Evolutionary conservation across 2,329 filamentous ascomycete species (phyloP).

Genomic region (Intubia oerlemansii): DNA sequence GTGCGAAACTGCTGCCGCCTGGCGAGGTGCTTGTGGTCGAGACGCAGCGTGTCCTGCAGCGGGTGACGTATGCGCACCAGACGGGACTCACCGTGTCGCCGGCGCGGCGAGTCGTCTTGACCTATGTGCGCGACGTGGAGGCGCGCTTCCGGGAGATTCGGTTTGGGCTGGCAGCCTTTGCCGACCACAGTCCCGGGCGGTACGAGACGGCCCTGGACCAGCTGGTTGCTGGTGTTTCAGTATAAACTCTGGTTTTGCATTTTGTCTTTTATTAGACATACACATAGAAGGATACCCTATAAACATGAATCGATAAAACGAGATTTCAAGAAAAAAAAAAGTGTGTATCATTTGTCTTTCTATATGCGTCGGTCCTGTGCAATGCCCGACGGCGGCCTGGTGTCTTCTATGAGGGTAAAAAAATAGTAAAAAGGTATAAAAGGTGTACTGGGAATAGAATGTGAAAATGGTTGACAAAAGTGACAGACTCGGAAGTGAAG

Average conservation of each 20-base stretch:
- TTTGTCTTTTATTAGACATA: too few species aligned
- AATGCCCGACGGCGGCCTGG: too few species aligned
- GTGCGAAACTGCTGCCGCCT: constrained; percentile 48
- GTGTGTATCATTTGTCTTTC: too few species aligned
- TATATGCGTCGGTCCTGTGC: too few species aligned
- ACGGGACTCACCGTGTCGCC: constrained; percentile 18
- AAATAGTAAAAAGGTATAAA: too few species aligned
- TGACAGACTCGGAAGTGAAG: too few species aligned
- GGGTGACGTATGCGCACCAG: constrained; percentile 32
- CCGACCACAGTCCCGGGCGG: constrained; percentile 52
- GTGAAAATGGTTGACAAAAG: too few species aligned
- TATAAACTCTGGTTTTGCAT: neutral
- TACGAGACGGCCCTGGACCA: constrained; percentile 51
- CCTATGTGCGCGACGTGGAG: constrained; percentile 52
- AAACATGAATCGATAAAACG: too few species aligned
- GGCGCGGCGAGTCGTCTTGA: constrained; percentile 46
- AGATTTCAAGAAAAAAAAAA: too few species aligned
- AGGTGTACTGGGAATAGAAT: too few species aligned
- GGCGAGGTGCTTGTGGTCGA: constrained; percentile 59
- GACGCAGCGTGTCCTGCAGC: constrained; percentile 41
- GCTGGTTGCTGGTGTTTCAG: constrained; percentile 15
- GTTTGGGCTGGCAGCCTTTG: constrained; percentile 53
- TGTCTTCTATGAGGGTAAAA: too few species aligned
- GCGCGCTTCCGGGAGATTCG: constrained; percentile 45
- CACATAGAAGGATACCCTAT: too few species aligned